Conservation (phyloP, 2,329 filamentous ascomycete species). For the Aspergillus hiratsukae region DNA sequence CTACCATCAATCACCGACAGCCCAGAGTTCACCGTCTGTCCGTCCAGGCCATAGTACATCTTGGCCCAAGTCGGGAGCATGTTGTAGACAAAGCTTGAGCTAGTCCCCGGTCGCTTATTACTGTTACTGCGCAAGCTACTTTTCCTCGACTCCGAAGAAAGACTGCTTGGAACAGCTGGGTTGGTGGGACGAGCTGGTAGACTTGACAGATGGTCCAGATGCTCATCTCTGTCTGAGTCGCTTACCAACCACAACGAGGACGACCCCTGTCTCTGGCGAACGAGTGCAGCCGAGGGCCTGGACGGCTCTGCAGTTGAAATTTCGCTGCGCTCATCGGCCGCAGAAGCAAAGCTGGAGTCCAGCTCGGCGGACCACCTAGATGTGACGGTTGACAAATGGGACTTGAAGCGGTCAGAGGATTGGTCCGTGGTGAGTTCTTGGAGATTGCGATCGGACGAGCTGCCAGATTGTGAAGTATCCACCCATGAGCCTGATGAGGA, state of each 20-base stretch:
- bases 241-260: constrained; percentile 36
- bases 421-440: constrained; percentile 31
- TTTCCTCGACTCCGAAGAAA: constrained; percentile 40
- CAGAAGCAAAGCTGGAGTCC: constrained; percentile 21
- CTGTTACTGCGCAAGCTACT: constrained; percentile 36
- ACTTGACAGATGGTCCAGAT: constrained; percentile 33
- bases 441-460: constrained; percentile 13
- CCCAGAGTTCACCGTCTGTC: constrained; percentile 48
- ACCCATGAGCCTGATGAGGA: constrained; percentile 40
- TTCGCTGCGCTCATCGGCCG: constrained; percentile 16
- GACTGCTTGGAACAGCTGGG: constrained; percentile 35
- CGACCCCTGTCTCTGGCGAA: constrained; percentile 16
- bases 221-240: constrained; percentile 30
- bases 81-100: constrained; percentile 42
- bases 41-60: constrained; percentile 66
- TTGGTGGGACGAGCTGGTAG: constrained; percentile 30
- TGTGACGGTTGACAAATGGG: constrained; percentile 42
- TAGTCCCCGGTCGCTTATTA: constrained; percentile 38
- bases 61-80: constrained; percentile 48
- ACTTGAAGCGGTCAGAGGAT: constrained; percentile 36
- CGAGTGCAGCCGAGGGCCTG: constrained; percentile 20
- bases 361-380: constrained; percentile 40
- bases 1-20: constrained; percentile 38
- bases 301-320: constrained; percentile 21
- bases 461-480: constrained; percentile 28